Evolutionary conservation across 108 stramenopile genomes (phyloP).

Genomic region (Cyclotella atomus): DNA sequence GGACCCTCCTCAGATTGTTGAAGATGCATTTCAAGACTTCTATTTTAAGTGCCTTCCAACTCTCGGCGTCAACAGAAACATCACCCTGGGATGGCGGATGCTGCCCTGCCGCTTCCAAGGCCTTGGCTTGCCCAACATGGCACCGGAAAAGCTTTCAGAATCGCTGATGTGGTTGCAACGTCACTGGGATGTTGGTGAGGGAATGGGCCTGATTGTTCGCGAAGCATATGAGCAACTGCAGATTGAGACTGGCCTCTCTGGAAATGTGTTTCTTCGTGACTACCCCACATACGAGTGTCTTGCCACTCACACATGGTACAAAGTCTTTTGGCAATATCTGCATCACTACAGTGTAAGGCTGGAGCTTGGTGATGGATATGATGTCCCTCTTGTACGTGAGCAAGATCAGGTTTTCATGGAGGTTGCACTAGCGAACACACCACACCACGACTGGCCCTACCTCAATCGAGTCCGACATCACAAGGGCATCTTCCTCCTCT

Average conservation of each 20-base stretch:
- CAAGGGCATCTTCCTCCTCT: neutral
- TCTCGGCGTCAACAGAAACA: constrained; percentile 3
- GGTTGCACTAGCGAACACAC: neutral
- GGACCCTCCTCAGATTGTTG: neutral
- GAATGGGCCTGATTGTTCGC: neutral
- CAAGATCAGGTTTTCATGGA: neutral
- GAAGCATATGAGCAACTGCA: neutral
- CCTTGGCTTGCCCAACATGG: constrained; percentile 1
- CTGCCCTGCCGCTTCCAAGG: constrained; percentile 1
- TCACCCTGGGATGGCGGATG: neutral
- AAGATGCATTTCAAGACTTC: neutral
- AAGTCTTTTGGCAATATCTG: constrained; percentile 4
- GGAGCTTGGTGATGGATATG: neutral
- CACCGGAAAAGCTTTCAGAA: neutral
- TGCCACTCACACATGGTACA: constrained; percentile 12
- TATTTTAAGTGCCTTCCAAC: neutral
- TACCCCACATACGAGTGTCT: neutral
- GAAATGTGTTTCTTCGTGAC: neutral
- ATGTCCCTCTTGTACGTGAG: neutral
- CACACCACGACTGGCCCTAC: neutral
- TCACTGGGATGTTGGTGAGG: neutral
- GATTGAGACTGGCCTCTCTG: constrained; percentile 4
- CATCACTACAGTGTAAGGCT: neutral
- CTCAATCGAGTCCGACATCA: neutral
- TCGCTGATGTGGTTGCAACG: neutral